These are phyloP conservation scores for Kodamaea arcana DNA, from an alignment of 1,139 yeast genomes.

Conservation along the genomic window DNA sequence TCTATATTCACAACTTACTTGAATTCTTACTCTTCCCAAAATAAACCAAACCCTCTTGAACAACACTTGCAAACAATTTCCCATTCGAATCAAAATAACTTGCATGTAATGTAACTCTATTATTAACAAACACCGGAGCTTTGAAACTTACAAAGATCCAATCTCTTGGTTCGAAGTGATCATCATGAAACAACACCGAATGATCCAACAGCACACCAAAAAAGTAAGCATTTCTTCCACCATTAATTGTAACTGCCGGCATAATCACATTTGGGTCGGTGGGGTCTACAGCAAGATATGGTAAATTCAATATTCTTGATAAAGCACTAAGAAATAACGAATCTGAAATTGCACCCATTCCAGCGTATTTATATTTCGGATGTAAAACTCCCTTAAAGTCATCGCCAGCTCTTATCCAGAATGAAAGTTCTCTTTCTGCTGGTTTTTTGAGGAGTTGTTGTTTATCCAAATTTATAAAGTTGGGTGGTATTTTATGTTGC, in stretches of 20 bases:
- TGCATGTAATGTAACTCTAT: constrained; percentile 36
- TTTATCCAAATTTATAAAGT: constrained; percentile 18
- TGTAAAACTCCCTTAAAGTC: constrained; percentile 8
- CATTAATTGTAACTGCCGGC: constrained; percentile 10
- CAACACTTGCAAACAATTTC: constrained; percentile 35
- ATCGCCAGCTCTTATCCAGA: constrained; percentile 31
- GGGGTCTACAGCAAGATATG: constrained; percentile 8
- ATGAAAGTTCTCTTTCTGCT: constrained; percentile 29
- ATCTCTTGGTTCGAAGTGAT: constrained; percentile 36
- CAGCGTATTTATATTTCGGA: constrained; percentile 21
- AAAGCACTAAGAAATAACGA: constrained; percentile 32
- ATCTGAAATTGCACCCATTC: constrained; percentile 30
- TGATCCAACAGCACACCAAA: constrained; percentile 44
- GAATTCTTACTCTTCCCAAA: constrained; percentile 21
- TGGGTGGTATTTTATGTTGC: constrained; percentile 28
- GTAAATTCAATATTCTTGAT: constrained; percentile 25
- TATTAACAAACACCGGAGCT: constrained; percentile 36
- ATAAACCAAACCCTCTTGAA: constrained; percentile 41
- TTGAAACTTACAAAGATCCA: constrained; percentile 36
- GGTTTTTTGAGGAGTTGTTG: constrained; percentile 16
- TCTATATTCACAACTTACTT: neutral
- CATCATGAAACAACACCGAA: constrained; percentile 40
- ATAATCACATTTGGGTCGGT: constrained; percentile 6
- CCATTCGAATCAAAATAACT: constrained; percentile 33
- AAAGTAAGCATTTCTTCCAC: constrained; percentile 23